Base-by-base conservation (phyloP, 2,329 filamentous ascomycete species). In the Westerdykella ornata region DNA sequence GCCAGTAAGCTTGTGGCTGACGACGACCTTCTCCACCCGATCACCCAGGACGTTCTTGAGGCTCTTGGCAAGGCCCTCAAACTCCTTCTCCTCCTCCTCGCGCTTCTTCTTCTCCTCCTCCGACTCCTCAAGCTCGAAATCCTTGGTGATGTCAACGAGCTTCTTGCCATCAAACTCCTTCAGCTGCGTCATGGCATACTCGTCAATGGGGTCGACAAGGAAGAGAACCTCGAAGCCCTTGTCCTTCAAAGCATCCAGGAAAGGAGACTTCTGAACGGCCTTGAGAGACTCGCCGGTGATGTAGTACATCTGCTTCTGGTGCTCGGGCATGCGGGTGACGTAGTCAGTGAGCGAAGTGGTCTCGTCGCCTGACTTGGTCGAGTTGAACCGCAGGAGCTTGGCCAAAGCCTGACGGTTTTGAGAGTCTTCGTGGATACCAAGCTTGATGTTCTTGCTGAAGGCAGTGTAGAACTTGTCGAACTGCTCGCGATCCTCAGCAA, bases 231-330 rank as follows among this genome's bases (percentile, higher is more conserved):
- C 92, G 68, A 98, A 98, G 76, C 85, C 83, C 88, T 98, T 98
- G 71, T 88, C 85, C 82, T 94, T 95, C 72, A 98, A 88, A 43
- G 89, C 82, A 70, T 98, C 92, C 55, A 98, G 82, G 90, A 98
- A 98, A 63, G 92, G 92, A 59, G 92, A 98, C 80, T 95, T 94
- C 72, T 84, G 75, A 57, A 98, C 92, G 57, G 92, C 92, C 82
- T 96, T 96, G 77, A 94, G 83, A 44, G 90, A 95, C 83, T 98
- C 92, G 76, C 92, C 92, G 52, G 92, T 98, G 80, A 98, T 98
- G 87, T 97, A 98, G 85, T 98, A 98, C 75, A 98, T 88, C 77
- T 98, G 89, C 84, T 97, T 96, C 84, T 98, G 92, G 80, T 97
- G 90, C 80, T 97, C 90, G 47, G 88, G 85, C 92, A 98, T 98